phyloP scores from a whole-genome alignment of 2,329 filamentous ascomycete genomes.

The Thielaviopsis punctulata region DNA sequence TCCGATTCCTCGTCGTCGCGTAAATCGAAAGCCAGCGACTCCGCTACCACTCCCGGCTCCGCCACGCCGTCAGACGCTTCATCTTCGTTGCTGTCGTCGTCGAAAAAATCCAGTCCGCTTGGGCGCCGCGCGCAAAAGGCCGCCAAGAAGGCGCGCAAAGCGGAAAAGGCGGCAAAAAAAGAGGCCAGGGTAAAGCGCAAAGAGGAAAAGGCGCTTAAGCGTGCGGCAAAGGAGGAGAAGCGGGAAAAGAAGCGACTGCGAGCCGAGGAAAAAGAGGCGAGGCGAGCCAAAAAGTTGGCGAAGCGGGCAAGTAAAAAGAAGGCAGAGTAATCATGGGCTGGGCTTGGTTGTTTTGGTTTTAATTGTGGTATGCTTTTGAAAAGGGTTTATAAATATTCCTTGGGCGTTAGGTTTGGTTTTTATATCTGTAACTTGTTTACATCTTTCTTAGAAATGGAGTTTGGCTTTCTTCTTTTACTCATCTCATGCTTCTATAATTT shows the following conservation, averaged over 20 bases:
- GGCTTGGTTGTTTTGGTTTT: not conserved
- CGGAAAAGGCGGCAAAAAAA: constrained; percentile 10
- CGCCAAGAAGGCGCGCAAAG: constrained; percentile 10
- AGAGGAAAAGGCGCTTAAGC: constrained; percentile 17
- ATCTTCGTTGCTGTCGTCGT: not conserved
- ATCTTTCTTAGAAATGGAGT: not conserved
- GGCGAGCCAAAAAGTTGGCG: constrained; percentile 13
- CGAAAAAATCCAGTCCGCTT: constrained; percentile 13
- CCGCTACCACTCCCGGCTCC: not conserved
- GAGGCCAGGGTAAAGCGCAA: constrained; percentile 20
- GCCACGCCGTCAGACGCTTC: not conserved
- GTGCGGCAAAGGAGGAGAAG: constrained; percentile 28
- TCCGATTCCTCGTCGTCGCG: not conserved
- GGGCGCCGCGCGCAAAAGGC: constrained; percentile 11
- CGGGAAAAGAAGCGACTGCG: constrained; percentile 19
- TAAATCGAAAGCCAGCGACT: not conserved
- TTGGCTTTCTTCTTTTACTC: not conserved
- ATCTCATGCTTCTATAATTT: not conserved
- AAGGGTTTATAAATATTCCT: not conserved
- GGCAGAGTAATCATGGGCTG: constrained; percentile 7
- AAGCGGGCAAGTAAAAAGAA: constrained; percentile 17
- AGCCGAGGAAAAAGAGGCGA: constrained; percentile 15
- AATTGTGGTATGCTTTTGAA: not conserved
- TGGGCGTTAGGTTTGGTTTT: constrained; percentile 12
- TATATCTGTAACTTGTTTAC: constrained; percentile 11